Conservation (phyloP, 176 grass and related monocot species). For the Triticum monococcum region DNA sequence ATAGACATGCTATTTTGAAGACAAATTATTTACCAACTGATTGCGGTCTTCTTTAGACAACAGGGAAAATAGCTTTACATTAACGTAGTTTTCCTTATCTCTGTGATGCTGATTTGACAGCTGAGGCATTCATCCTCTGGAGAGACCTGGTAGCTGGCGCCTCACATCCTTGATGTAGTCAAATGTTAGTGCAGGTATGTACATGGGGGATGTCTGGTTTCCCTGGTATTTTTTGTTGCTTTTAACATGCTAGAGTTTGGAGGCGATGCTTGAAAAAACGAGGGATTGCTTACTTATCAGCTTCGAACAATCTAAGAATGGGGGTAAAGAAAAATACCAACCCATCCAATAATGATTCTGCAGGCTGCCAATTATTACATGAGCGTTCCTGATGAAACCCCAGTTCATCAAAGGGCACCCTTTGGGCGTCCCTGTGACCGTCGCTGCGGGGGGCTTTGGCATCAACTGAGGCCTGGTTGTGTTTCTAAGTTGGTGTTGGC, state of each 20-base stretch:
- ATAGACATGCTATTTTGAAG: neutral
- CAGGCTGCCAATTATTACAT: neutral
- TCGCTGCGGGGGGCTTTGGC: neutral
- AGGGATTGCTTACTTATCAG: neutral
- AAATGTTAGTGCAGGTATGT: neutral
- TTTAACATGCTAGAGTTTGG: neutral
- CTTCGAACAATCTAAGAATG: neutral
- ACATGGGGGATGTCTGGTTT: neutral
- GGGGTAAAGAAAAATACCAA: neutral
- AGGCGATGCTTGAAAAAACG: neutral
- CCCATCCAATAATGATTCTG: neutral
- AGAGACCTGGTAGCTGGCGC: neutral
- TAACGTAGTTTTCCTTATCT: neutral
- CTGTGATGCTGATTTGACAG: slow-evolving; percentile 6
- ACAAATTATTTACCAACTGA: neutral
- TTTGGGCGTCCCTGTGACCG: neutral
- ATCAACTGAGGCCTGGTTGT: neutral
- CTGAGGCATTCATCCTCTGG: neutral
- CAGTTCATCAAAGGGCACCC: neutral
- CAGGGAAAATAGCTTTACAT: neutral
- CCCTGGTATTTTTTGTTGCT: neutral
- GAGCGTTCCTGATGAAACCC: neutral
- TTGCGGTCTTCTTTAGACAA: neutral
- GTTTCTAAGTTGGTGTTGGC: neutral
- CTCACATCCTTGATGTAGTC: neutral